phyloP scores from a whole-genome alignment of 108 stramenopile genomes.

The Nitzschia palea region DNA sequence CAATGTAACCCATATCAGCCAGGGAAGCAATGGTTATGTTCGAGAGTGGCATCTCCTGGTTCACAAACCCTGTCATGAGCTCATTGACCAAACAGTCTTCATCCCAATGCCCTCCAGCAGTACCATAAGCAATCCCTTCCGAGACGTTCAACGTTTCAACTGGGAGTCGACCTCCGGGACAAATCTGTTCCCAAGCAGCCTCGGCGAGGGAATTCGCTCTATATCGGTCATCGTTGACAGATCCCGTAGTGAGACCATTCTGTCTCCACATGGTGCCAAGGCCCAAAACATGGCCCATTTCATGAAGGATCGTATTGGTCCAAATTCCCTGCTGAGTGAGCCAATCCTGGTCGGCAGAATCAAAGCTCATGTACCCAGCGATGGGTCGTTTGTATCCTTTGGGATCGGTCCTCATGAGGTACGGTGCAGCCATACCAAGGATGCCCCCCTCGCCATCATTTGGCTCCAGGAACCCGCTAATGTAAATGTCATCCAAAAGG shows the following conservation, averaged over 20 bases:
- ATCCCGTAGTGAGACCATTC: conserved; percentile 12
- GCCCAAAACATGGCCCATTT: conserved; percentile 51
- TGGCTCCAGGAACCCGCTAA: not conserved
- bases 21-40: conserved; percentile 32
- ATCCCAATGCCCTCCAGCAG: conserved; percentile 40
- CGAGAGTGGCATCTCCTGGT: conserved; percentile 12
- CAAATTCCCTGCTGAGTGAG: not conserved
- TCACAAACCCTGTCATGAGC: conserved; percentile 37
- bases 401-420: not conserved
- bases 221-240: not conserved
- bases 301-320: conserved; percentile 30
- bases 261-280: conserved; percentile 34
- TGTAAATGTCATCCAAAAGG: conserved; percentile 5
- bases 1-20: conserved; percentile 35
- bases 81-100: conserved; percentile 30
- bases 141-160: conserved; percentile 23
- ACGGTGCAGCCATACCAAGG: not conserved
- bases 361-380: conserved; percentile 9
- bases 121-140: conserved; percentile 16
- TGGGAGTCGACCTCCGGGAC: conserved; percentile 8
- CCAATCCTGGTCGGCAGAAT: conserved; percentile 8
- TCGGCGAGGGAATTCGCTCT: not conserved
- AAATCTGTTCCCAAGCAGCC: not conserved
- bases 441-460: not conserved
- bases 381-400: not conserved